Base-by-base conservation (phyloP, 768 basidiomycete genomes). In the Kwoniella sp. region DNA sequence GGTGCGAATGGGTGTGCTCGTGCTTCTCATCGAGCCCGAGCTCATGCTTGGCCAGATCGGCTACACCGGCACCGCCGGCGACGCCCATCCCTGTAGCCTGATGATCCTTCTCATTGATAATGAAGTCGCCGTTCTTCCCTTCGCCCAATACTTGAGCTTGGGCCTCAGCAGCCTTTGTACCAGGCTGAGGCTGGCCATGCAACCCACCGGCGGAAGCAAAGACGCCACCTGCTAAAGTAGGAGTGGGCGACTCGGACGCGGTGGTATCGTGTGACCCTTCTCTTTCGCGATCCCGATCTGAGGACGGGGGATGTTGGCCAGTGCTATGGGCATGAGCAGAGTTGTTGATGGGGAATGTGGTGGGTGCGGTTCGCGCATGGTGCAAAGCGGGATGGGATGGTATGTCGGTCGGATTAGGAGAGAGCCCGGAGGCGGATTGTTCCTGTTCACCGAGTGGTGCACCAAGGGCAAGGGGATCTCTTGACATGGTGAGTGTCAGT, bases 301-400 rank as follows among this genome's bases (percentile, higher is more conserved):
- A 10, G 15, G 30, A 24, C 5, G 56, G 46, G 15, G 56, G 46
- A 9, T 55, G 27, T 33, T 40, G 37, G 22, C 30, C 40, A 33
- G 48, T 50, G 9, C 24, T 3, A 15, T 46, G 26, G 4, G 21
- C 21, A 47, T 58, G 63, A 40, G 60, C 63, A 22, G 49, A 44
- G 7, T 57, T 47, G 40, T 61, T 53, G 48, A 64, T 58, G 2
- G 68, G 68, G 36, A 60, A 57, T 17, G 65, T 70, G 1, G 65
- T 67, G 5, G 68, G 68, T 21, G 68, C 68, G 1, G 68, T 70
- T 40, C 68, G 22, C 17, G 47, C 53, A 15, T 58, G 65, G 4
- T 58, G 27, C 25, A 67, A 47, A 24, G 21, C 51, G 13, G 62
- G 69, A 19, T 55, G 61, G 25, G 17, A 22, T 25, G 22, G 46